phyloP scores from a whole-genome alignment of 1,139 yeast species.

The Pichia inconspicua region DNA sequence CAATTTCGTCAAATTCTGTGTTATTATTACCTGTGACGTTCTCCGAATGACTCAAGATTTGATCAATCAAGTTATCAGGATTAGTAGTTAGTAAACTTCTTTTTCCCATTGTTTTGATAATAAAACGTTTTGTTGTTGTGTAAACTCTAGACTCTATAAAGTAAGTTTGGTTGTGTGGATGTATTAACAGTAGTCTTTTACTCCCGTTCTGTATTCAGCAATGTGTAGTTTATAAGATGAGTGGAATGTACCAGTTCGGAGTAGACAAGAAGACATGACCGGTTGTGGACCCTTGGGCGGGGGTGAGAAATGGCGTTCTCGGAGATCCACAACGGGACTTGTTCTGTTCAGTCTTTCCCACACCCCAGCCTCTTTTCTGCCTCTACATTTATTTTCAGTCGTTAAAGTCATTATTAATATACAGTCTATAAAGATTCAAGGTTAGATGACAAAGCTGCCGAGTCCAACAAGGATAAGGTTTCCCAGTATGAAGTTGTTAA shows the following conservation, averaged over 20 bases:
- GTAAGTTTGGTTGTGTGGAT: too few species aligned
- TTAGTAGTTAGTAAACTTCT: background rate
- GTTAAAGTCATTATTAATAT: background rate
- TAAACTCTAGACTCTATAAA: too few species aligned
- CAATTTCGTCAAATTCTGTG: background rate
- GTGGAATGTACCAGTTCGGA: background rate
- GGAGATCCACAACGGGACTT: background rate
- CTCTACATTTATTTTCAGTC: background rate
- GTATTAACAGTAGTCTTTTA: background rate
- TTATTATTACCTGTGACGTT: background rate
- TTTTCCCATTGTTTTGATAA: background rate
- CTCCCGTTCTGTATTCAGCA: too few species aligned
- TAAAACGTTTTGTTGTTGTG: background rate
- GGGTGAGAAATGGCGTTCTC: too few species aligned
- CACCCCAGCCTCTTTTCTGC: background rate
- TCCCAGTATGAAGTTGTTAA: constrained; percentile 28
- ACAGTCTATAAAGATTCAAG: background rate
- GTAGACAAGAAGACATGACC: background rate
- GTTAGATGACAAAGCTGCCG: constrained; percentile 26
- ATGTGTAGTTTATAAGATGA: too few species aligned
- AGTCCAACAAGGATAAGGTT: constrained; percentile 29
- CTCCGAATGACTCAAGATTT: background rate
- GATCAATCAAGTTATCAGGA: background rate
- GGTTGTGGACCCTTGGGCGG: too few species aligned
- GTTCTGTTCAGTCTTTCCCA: too few species aligned